Base-by-base conservation (phyloP, 2,329 filamentous ascomycete species). In the Colletotrichum spaethianum region DNA sequence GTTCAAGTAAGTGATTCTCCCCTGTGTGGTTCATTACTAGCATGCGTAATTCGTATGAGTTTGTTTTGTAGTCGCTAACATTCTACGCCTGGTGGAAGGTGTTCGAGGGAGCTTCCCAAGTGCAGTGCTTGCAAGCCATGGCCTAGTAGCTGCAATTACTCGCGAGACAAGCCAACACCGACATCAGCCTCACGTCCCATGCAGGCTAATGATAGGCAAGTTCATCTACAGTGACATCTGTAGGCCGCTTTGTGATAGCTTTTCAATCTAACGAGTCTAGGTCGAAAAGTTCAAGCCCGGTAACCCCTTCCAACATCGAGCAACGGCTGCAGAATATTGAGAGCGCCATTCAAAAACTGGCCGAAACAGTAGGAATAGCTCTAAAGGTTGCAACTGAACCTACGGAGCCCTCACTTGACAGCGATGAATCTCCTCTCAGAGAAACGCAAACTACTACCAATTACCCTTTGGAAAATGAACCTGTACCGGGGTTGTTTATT, bases 51-150 rank as follows among this genome's bases (percentile, higher is more conserved):
- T 12, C 4, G 23, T 2, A 38, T 16, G 2, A 6, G 2, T 11
- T 20, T 38, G 1, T 3, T 36, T 8, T 7, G 16, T 5, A 23
- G 5, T 40, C 9, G 26, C 12, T 66, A 14, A 66, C 31, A 16
- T 18, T 7, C 4, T 18, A 4, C n/a, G n/a, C n/a, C n/a, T n/a
- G 9, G 26, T 31, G 23, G 4, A 46, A 67, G 65, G 33, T 68
- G 65, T 48, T 68, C 65, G 9, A 63, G 50, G 28, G 65, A 68
- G n/a, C 31, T 63, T 12, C 65, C 65, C n/a, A 68, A 68, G 31
- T 68, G 65, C 36, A 48, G 65, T 23, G 65, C 65, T 12, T 68
- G 59, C 48, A 50, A 63, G 20, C 65, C 65, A 33, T 68, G 65
- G 65, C 50, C 65, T 6, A 31, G 65, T 18, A 33, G 14, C 26